Conservation (phyloP, 2,329 filamentous ascomycete genomes). For the Colletotrichum sp. region DNA sequence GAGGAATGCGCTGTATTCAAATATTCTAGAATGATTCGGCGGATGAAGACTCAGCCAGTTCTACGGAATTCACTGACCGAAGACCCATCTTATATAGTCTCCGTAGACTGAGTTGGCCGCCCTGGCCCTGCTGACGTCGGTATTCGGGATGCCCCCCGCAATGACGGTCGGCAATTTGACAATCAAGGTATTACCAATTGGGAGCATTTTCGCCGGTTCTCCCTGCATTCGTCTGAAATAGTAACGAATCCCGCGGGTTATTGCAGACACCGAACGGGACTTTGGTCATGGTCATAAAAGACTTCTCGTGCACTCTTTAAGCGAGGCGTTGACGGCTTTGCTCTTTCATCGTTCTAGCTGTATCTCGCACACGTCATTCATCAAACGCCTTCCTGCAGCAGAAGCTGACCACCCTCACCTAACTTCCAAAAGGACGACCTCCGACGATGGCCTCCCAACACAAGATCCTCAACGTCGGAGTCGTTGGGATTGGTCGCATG, state of each 20-base stretch:
- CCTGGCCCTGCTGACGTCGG: neutral
- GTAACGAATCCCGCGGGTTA: neutral
- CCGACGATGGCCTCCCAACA: constrained; percentile 3
- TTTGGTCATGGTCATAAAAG: neutral
- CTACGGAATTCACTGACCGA: neutral
- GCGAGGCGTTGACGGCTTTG: neutral
- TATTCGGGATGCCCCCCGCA: neutral
- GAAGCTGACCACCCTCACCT: neutral
- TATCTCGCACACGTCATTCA: neutral
- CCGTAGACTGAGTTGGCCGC: neutral
- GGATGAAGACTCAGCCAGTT: neutral
- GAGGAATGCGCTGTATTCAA: neutral
- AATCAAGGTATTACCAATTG: neutral
- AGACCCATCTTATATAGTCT: neutral
- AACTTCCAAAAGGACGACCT: neutral
- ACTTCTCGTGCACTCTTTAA: neutral
- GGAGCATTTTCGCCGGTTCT: neutral
- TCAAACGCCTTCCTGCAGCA: neutral
- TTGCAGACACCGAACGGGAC: neutral
- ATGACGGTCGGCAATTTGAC: neutral
- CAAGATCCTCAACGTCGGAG: constrained; percentile 44
- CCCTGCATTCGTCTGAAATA: neutral
- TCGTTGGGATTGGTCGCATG: constrained; percentile 57
- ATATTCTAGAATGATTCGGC: neutral
- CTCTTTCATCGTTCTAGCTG: too few species aligned